Evolutionary conservation across 768 basidiomycete species (phyloP), one percentile per base, ranked within the genome.

Genomic region (Trametes elegans): DNA sequence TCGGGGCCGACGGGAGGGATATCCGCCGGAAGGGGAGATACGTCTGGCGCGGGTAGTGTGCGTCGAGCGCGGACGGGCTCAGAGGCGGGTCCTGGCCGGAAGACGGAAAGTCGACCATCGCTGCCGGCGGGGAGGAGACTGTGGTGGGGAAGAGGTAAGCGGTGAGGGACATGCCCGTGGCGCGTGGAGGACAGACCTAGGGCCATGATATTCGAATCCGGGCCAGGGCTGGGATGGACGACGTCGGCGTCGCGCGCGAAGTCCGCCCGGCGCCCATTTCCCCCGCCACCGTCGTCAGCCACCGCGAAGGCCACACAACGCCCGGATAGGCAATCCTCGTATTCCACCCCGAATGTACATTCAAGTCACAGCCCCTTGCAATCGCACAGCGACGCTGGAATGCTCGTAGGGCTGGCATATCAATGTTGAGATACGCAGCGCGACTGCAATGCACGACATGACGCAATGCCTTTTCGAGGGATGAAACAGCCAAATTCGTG

Each of bases 11-110:
- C 8, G 76, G 75, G 4, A 77, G 66, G 7, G 76, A 77, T 35
- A 77, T 76, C n/a, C 76, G 68, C 31, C 76, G 73, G 58, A 77
- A 77, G 7, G 76, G 75, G 19, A 73, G 84, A 76, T 52, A 79
- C 67, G 34, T 79, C 74, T 49, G 83, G 77, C 47, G 87, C 69
- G 34, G 82, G 28, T 55, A 45, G 47, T 35, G 61, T 28, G 38
- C 21, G 49, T 66, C 67, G 36, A 39, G 56, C 24, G 34, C 21
- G 11, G 62, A 56, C 3, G 47, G 16, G 24, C 58, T 57, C 7
- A 58, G 31, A 16, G 59, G 50, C 24, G 49, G 49, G 44, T 58
- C 49, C 28, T 47, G 51, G 3, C 59, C 56, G 49, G 62, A 53
- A 46, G 58, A 60, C 16, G 67, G 67, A 43, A 68, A 68, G 58